Evolutionary conservation across 345 rosid species (phyloP).

Genomic region (Eucalyptus melliodora): DNA sequence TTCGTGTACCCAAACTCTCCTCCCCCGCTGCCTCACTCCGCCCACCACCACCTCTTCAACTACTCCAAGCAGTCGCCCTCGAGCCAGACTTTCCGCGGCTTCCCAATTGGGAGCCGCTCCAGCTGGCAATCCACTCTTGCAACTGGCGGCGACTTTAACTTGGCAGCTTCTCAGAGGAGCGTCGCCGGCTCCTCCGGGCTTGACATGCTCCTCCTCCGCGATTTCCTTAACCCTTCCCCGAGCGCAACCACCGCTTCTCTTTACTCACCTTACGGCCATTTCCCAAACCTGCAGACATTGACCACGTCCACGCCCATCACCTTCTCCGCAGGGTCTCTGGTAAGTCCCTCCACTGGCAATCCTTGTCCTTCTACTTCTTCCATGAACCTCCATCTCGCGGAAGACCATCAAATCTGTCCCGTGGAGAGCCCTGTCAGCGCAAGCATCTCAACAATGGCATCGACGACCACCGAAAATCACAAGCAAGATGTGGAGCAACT

Average conservation of each 20-base stretch:
- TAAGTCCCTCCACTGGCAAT: background rate
- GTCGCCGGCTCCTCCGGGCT: conserved; percentile 6
- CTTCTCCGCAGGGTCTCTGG: background rate
- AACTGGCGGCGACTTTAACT: background rate
- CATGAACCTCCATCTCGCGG: background rate
- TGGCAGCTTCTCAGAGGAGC: background rate
- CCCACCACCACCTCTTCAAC: background rate
- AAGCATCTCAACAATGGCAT: background rate
- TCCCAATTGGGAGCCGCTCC: background rate
- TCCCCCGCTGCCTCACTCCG: conserved; percentile 5
- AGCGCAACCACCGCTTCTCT: background rate
- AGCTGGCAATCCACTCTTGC: background rate
- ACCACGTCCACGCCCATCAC: background rate
- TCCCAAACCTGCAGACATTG: background rate
- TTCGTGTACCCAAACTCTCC: conserved; percentile 47
- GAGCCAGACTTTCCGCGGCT: background rate
- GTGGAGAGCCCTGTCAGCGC: background rate
- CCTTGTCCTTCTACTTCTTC: background rate
- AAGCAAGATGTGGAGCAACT: background rate
- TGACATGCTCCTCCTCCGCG: conserved; percentile 32
- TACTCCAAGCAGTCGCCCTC: conserved; percentile 16
- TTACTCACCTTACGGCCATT: background rate
- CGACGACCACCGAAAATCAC: background rate
- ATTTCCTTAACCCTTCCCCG: conserved; percentile 19
- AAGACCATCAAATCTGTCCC: background rate